Conservation (phyloP, 441 rosid species). For the Corymbia citriodora region DNA sequence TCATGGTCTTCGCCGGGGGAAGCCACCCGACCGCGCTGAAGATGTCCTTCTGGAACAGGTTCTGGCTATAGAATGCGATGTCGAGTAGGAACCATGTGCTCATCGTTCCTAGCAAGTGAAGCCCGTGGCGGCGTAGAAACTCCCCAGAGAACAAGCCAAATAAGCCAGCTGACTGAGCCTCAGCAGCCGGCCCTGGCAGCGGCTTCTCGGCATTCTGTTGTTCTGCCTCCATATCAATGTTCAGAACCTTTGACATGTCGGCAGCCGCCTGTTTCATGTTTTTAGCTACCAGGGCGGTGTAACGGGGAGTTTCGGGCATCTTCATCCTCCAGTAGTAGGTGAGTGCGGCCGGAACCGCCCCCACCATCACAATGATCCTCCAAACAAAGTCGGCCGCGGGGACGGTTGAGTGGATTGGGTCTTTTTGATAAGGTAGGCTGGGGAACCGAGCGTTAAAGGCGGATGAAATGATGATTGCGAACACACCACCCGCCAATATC, state of each 20-base stretch:
- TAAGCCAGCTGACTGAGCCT: not conserved
- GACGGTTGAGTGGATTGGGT: not conserved
- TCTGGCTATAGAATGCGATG: slow-evolving; percentile 17
- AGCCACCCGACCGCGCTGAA: slow-evolving; percentile 14
- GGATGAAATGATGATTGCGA: not conserved
- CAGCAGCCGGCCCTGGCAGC: not conserved
- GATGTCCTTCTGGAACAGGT: slow-evolving; percentile 20
- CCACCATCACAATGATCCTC: slow-evolving; percentile 1
- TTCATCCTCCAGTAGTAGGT: not conserved
- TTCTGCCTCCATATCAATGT: not conserved
- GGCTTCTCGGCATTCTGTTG: not conserved
- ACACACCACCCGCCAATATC: not conserved
- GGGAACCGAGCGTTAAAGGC: not conserved
- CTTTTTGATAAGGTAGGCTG: not conserved
- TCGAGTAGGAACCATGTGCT: slow-evolving; percentile 20
- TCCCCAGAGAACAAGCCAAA: slow-evolving; percentile 1
- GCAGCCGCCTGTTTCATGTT: not conserved
- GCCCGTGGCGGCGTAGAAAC: slow-evolving; percentile 9
- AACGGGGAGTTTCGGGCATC: not conserved
- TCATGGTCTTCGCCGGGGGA: slow-evolving; percentile 10
- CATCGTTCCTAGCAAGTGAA: slow-evolving; percentile 20
- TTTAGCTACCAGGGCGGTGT: not conserved
- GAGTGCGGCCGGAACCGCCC: not conserved
- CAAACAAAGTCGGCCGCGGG: not conserved
- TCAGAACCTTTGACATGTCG: slow-evolving; percentile 9